Evolutionary conservation across 768 basidiomycete species (phyloP), one percentile per base, ranked within the genome.

Genomic region (Serendipita vermifera): DNA sequence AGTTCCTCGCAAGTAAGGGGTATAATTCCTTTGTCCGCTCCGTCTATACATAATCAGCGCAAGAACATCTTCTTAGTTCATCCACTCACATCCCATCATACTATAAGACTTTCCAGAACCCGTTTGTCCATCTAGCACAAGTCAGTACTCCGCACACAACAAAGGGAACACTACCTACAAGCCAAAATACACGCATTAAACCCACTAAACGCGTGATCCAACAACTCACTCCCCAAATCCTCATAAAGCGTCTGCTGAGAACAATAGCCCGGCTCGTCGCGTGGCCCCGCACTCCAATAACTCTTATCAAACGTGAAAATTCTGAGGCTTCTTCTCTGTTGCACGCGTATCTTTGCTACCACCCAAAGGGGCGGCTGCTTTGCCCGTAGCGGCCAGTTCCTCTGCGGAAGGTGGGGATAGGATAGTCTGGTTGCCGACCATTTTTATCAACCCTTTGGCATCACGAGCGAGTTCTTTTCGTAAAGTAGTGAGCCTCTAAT

Each of bases 151-250:
- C 32, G 11, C 13, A 20, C 15, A 56, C 29, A 43, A 57, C n/a
- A n/a, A n/a, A 15, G 7, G 2, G 27, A 62, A 57, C 61, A 83
- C n/a, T n/a, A n/a, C 93, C 77, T 71, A 96, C 93, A 98, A 70
- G 96, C 94, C 67, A 99, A 77, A 70, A 99, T 96, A 77, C 92
- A 97, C 46, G 92, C 88, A 75, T 98, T 97, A 71, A 96, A 98
- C 27, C 94, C 94, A 33, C 85, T 73, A 71, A 99, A 98, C 38
- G 89, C 85, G 67, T 98, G 93, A 68, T 98, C 89, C 63, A 99
- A 73, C 54, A 99, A 70, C 65, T 97, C 94, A 69, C 85, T 86
- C 38, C 94, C 94, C 33, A 98, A 69, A 72, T 98, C 94, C 62
- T 91, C 82, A 69, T 89, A 97, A 57, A 98, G 73, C 0, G 92